These are phyloP conservation scores for Vigna hirtella DNA, from an alignment of 306 rosid species.

Conservation along the genomic window DNA sequence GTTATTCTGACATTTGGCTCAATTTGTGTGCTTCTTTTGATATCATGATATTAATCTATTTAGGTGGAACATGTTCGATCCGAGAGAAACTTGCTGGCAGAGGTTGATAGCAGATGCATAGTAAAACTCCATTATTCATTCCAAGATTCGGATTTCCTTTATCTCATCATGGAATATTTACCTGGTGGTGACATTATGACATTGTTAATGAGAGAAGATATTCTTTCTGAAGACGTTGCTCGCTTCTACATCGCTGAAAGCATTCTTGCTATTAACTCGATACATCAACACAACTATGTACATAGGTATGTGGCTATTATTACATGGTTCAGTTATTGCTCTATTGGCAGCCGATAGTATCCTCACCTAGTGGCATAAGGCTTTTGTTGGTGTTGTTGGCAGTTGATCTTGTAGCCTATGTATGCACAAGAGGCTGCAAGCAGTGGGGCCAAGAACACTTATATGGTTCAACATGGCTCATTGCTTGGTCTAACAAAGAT, in stretches of 20 bases:
- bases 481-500: conserved; percentile 32
- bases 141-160: conserved; percentile 94
- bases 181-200: conserved; percentile 99
- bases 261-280: conserved; percentile 91
- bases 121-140: conserved; percentile 95
- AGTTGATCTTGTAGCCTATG: conserved; percentile 24
- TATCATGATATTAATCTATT: conserved; percentile 37
- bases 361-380: not conserved
- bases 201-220: conserved; percentile 96
- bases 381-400: not conserved
- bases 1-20: conserved; percentile 24
- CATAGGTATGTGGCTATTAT: conserved; percentile 71
- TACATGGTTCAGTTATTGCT: conserved; percentile 27
- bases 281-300: conserved; percentile 95
- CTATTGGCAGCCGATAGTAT: not conserved
- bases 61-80: conserved; percentile 99
- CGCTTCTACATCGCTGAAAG: conserved; percentile 98
- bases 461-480: conserved; percentile 27
- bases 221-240: conserved; percentile 91
- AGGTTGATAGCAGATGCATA: conserved; percentile 99
- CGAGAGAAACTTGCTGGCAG: conserved; percentile 98
- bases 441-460: conserved; percentile 40
- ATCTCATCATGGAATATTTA: conserved; percentile 99
- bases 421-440: conserved; percentile 22
- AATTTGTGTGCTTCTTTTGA: conserved; percentile 27